Evolutionary conservation across 1,284 basidiomycete species (phyloP).

Genomic region (Moniliella sp.): DNA sequence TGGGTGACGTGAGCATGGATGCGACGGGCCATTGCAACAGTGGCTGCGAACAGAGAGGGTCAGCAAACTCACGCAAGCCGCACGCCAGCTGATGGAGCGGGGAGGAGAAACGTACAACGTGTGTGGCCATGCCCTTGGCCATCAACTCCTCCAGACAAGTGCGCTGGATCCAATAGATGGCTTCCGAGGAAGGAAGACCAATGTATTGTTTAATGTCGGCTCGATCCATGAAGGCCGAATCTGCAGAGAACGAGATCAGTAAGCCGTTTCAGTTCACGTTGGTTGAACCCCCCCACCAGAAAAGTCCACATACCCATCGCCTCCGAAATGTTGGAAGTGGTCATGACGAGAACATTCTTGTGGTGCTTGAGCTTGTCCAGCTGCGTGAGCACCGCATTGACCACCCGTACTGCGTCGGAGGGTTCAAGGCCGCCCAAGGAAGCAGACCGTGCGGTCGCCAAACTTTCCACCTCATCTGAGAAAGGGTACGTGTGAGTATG

Average conservation of each 20-base stretch:
- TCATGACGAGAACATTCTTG: slow-evolving; percentile 84
- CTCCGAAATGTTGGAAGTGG: slow-evolving; percentile 80
- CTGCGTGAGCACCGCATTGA: slow-evolving; percentile 89
- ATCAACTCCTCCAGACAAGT: slow-evolving; percentile 63
- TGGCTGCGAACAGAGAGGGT: neutral
- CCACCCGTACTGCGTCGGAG: slow-evolving; percentile 79
- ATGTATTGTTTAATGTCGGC: slow-evolving; percentile 91
- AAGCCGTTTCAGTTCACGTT: slow-evolving; percentile 1
- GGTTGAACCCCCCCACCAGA: too few relatives aligned
- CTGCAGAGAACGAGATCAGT: slow-evolving; percentile 36
- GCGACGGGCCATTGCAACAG: slow-evolving; percentile 1
- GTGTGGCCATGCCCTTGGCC: slow-evolving; percentile 47
- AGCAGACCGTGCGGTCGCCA: slow-evolving; percentile 79
- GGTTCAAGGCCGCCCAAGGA: slow-evolving; percentile 84
- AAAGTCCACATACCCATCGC: slow-evolving; percentile 52
- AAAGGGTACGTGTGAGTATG: too few relatives aligned
- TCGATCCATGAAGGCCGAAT: slow-evolving; percentile 81
- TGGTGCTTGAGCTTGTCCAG: slow-evolving; percentile 78
- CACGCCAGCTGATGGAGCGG: neutral
- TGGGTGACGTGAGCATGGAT: too few relatives aligned
- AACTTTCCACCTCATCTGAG: slow-evolving; percentile 70
- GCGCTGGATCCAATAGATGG: slow-evolving; percentile 77
- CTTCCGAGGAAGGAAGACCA: slow-evolving; percentile 65
- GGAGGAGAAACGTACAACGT: slow-evolving; percentile 37
- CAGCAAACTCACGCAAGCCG: too few relatives aligned